phyloP scores from a whole-genome alignment of 2,329 filamentous ascomycete genomes.

The Nemania abortiva region DNA sequence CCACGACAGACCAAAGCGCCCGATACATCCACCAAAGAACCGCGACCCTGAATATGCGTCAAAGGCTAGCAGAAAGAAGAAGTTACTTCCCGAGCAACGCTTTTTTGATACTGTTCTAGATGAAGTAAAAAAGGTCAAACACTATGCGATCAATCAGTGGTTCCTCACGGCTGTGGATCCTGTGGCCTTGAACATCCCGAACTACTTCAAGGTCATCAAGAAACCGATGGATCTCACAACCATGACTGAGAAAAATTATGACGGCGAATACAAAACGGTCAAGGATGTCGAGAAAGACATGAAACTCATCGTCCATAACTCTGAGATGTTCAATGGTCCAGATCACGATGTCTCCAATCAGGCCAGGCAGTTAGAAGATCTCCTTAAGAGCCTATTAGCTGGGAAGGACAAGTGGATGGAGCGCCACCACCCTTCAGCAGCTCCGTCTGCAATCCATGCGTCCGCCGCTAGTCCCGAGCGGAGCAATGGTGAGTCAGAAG shows the following conservation, averaged over 20 bases:
- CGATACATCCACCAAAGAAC: slow-evolving; percentile 90
- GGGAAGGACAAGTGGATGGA: slow-evolving; percentile 86
- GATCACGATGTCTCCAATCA: slow-evolving; percentile 79
- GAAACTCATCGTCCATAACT: slow-evolving; percentile 87
- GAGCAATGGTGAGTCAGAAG: slow-evolving; percentile 77
- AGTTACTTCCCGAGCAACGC: slow-evolving; percentile 86
- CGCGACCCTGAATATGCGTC: slow-evolving; percentile 90
- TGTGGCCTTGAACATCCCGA: slow-evolving; percentile 91
- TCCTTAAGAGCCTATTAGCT: slow-evolving; percentile 81
- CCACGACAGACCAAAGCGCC: slow-evolving; percentile 86
- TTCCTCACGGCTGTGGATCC: slow-evolving; percentile 92
- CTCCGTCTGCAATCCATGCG: slow-evolving; percentile 60
- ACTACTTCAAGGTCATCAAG: slow-evolving; percentile 94
- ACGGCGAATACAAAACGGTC: slow-evolving; percentile 81
- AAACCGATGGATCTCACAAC: slow-evolving; percentile 95
- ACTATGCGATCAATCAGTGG: slow-evolving; percentile 74
- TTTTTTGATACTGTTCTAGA: slow-evolving; percentile 87
- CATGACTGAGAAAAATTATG: slow-evolving; percentile 80
- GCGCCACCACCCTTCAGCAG: slow-evolving; percentile 71
- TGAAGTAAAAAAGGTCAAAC: slow-evolving; percentile 81
- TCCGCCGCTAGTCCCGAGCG: slow-evolving; percentile 73
- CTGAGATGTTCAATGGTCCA: slow-evolving; percentile 85
- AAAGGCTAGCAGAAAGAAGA: slow-evolving; percentile 86
- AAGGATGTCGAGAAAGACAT: slow-evolving; percentile 91
- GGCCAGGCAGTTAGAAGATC: slow-evolving; percentile 77